Evolutionary conservation across 2,329 filamentous ascomycete genomes (phyloP), one percentile per base, ranked within the genome.

Genomic region (Pezicula neosporulosa): DNA sequence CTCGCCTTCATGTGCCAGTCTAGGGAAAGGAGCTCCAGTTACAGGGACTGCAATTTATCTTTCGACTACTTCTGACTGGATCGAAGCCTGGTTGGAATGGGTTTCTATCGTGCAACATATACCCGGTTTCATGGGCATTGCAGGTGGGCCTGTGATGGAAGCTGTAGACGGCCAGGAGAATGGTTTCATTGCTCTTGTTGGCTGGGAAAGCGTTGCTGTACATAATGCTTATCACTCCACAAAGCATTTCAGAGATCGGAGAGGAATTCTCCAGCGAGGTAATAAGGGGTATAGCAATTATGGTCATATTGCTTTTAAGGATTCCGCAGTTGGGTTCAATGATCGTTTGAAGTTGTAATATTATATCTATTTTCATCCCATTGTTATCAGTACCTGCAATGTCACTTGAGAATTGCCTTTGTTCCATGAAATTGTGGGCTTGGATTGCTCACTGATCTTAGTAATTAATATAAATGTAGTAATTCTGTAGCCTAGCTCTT

Each of bases 171-270:
- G 61, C 9, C 49, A 60, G 24, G 55, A 54, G 8, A 53, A 51
- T 5, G 62, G 59, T 24, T 69, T 65, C 56, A 52, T 69, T 7
- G 68, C 68, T 18, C 66, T 63, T 49, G 66, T 69, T 8, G 66
- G 65, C n/a, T 69, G 66, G 69, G 60, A 67, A 51, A 65, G 56
- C 46, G 57, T 67, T 6, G 59, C 64, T 41, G 47, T 64, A 21
- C 67, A 70, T 51, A 63, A 69, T 37, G 59, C 54, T 16, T 70
- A 70, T 52, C 68, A 70, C 49, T 57, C 64, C 47, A 69, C 64
- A 3, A 57, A 63, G 47, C 62, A 69, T 44, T 70, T 70, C 47
- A 50, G 37, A 13, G 56, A 61, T 24, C 60, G 63, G 39, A 52
- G 56, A 28, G 51, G 66, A 8, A 62, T 70, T 16, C 68, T 44